A percentile compares a stretch with the other conserved stretches of the same genome.
These are phyloP conservation scores for Hanseniaspora taiwanica DNA, from an alignment of 805 yeast species.

Conservation along the genomic window DNA sequence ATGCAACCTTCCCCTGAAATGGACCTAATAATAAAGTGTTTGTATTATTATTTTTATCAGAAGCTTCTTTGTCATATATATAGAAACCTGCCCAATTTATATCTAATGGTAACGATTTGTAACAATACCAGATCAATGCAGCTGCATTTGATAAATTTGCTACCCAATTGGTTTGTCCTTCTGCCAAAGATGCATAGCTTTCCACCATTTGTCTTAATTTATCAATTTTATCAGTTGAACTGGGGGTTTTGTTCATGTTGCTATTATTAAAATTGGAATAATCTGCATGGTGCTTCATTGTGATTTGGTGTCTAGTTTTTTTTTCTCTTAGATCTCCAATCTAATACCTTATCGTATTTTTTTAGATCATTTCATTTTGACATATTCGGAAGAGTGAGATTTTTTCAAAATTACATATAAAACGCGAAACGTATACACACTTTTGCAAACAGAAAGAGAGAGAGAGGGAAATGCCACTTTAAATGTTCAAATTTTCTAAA, in stretches of 20 bases:
- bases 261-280: constrained; percentile 2
- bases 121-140: constrained; percentile 80
- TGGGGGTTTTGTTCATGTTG: not conserved
- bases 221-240: constrained; percentile 14
- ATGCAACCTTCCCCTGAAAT: constrained; percentile 93
- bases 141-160: constrained; percentile 79
- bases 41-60: constrained; percentile 10
- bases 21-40: constrained; percentile 68
- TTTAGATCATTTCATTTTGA: not conserved
- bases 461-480: not conserved
- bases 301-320: not conserved
- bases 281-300: constrained; percentile 6
- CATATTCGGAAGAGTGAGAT: no score
- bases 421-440: not conserved
- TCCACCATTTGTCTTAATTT: constrained; percentile 42
- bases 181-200: constrained; percentile 52
- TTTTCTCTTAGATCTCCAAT: not conserved
- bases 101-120: constrained; percentile 39
- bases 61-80: constrained; percentile 23
- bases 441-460: not conserved
- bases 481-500: not conserved
- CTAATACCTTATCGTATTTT: not conserved
- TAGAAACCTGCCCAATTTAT: constrained; percentile 96
- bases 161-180: constrained; percentile 69
- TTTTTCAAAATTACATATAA: not conserved